Percentiles rank a stretch among this genome's conserved stretches.
Evolutionary conservation across 1,139 yeast genomes (phyloP).

Genomic region (Pichia terricola): DNA sequence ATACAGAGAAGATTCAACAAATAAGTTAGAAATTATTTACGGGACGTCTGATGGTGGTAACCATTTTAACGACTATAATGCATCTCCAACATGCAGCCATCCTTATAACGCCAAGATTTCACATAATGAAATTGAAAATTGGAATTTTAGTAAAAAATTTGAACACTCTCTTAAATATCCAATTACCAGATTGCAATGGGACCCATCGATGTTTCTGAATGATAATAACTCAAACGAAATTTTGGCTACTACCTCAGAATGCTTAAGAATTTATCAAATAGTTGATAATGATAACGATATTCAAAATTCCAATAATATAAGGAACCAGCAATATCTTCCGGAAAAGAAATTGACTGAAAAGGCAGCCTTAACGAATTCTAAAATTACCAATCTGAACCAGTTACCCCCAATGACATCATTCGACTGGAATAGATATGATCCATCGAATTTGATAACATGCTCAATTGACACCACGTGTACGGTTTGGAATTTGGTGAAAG

Average conservation of each 20-base stretch:
- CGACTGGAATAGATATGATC: constrained; percentile 80
- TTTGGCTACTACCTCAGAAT: constrained; percentile 64
- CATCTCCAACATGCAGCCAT: not conserved
- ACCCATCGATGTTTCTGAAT: constrained; percentile 34
- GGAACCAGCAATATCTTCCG: not conserved
- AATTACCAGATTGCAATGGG: constrained; percentile 65
- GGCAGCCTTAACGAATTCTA: constrained; percentile 32
- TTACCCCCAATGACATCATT: constrained; percentile 84
- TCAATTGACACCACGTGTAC: constrained; percentile 96
- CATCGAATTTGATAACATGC: constrained; percentile 67
- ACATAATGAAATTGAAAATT: constrained; percentile 21
- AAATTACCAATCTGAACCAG: constrained; percentile 33
- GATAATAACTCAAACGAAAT: constrained; percentile 25
- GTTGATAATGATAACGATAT: constrained; percentile 24
- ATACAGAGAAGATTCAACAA: constrained; percentile 59
- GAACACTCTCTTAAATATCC: constrained; percentile 56
- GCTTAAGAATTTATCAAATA: constrained; percentile 48
- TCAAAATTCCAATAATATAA: not conserved
- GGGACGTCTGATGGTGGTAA: constrained; percentile 22
- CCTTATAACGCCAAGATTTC: not conserved
- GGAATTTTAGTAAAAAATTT: constrained; percentile 40
- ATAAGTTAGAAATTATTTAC: constrained; percentile 41
- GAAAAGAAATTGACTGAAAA: constrained; percentile 27
- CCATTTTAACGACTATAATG: not conserved
- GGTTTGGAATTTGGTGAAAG: constrained; percentile 71